Evolutionary conservation across 805 yeast species (phyloP), one percentile per base, ranked within the genome.

Genomic region (Starmera amethionina): DNA sequence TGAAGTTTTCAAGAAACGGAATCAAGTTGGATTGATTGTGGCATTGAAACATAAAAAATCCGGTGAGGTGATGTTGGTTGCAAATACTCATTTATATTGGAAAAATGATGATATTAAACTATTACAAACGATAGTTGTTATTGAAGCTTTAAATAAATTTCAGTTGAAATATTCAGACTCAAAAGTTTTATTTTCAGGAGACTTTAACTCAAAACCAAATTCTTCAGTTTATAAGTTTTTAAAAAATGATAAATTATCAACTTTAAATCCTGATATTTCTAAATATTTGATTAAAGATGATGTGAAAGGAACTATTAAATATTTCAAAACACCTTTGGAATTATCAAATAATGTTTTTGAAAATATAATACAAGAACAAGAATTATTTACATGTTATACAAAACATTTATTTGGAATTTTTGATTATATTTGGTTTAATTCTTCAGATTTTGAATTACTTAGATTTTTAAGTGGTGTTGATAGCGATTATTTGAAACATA

Each of bases 11-110:
- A 50, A 62, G 13, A 55, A 59, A 30, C 60, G 78, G 48, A 77
- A 78, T 50, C 80, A 79, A 27, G 82, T 78, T 4, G 79, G 75
- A 4, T 42, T 75, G 3, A 57, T 77, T n/a, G 60, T 71, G 5
- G 69, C 70, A 11, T 52, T 77, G 32, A 55, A 60, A 40, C 82
- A 77, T 49, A 59, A 55, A 38, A 47, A 42, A 1, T 64, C 75
- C 0, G 56, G 60, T 10, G 59, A 66, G 30, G 47, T 55, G 4
- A 51, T 77, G 4, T 69, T 73, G 32, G 64, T 75, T 2, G 60
- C 77, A n/a, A 77, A 75, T 45, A 77, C 82, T 0, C 83, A 77
- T 52, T 56, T 77, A 9, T 77, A 77, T 49, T 77, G 83, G 83
- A 68, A 70, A 45, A 68, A 62, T 38, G 67, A 70, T 37, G 78